Base-by-base conservation (phyloP, 345 rosid species). In the Linum tenue region DNA sequence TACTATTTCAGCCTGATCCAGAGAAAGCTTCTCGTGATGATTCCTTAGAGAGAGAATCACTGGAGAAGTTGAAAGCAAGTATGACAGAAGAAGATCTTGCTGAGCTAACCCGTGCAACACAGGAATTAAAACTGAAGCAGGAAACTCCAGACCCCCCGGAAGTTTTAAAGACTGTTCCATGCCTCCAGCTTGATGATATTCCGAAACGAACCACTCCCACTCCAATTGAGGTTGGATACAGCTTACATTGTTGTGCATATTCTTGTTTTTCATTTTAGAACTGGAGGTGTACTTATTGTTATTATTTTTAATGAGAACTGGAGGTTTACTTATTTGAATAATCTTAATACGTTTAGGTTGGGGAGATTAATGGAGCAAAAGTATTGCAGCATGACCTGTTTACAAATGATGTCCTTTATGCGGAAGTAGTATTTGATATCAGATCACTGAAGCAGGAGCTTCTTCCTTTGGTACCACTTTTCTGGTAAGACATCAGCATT, bases 101-200 rank as follows among this genome's bases (percentile, higher is more conserved):
- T 42, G 95, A 90, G 79, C 80, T 94, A 62, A 91, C 89, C 15
- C 86, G 87, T 70, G 91, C 96, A 9, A 94, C 99, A 1, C 82
- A 85, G 73, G 97, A 86, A 75, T 83, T 88, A 71, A 85, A 80
- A 72, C 69, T 88, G 78, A 90, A 83, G 81, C 97, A 90, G 74
- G 96, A 94, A 78, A 90, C 97, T 70, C 99, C 96, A 55, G 97
- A 94, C 50, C 86, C 99, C 75, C 92, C 92, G 10, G 92, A 90
- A 82, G 95, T 96, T 67, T 75, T 90, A 69, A 84, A 72, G 82
- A 67, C 82, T 65, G 95, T 91, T 71, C 97, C 99, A 44, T 74
- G 95, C 79, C 85, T 91, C 43, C 81, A 78, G 66, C 76, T 94
- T 39, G n/a, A 39, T 63, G 99, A 90, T 78, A 94, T 94, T 70